phyloP scores from a whole-genome alignment of 495 filamentous ascomycete species.

The Trichocladium antarcticum region DNA sequence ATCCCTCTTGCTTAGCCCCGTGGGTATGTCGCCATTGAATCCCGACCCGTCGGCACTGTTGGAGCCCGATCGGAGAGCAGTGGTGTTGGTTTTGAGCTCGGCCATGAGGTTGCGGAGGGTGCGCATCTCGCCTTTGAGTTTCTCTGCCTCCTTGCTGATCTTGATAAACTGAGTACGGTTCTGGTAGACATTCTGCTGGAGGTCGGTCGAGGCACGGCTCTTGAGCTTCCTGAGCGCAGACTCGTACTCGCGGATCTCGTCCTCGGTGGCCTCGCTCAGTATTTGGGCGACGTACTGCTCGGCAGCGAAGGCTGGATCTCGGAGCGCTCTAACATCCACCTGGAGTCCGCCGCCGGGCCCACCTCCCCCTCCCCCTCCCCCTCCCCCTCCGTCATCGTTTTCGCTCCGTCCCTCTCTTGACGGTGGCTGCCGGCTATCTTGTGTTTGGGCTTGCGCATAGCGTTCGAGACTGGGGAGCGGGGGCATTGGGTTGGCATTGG shows the following conservation, averaged over 20 bases:
- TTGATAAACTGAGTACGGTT: constrained; percentile 98
- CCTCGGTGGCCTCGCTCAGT: constrained; percentile 84
- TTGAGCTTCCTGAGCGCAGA: constrained; percentile 63
- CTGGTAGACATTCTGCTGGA: constrained; percentile 95
- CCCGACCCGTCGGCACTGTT: constrained; percentile 21
- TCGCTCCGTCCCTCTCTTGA: constrained; percentile 36
- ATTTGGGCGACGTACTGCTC: constrained; percentile 68
- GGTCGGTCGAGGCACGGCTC: constrained; percentile 69
- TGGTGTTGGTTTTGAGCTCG: constrained; percentile 65
- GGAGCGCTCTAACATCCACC: constrained; percentile 58
- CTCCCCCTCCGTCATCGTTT: too few relatives aligned
- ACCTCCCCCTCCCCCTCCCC: constrained; percentile 11
- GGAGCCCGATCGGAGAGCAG: constrained; percentile 61
- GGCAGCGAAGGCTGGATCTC: constrained; percentile 67
- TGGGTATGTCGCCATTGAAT: constrained; percentile 32
- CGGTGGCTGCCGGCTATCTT: constrained; percentile 35
- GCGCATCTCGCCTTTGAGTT: constrained; percentile 92
- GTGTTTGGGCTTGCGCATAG: constrained; percentile 42
- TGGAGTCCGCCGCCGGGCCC: constrained; percentile 32
- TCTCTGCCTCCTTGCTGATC: constrained; percentile 97
- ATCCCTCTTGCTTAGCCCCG: constrained; percentile 49
- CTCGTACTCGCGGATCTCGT: constrained; percentile 82
- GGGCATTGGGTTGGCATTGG: constrained; percentile 56
- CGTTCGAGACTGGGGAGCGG: constrained; percentile 43
- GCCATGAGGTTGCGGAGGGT: constrained; percentile 77